phyloP scores from a whole-genome alignment of 108 stramenopile genomes.

The Skeletonema costatum region DNA sequence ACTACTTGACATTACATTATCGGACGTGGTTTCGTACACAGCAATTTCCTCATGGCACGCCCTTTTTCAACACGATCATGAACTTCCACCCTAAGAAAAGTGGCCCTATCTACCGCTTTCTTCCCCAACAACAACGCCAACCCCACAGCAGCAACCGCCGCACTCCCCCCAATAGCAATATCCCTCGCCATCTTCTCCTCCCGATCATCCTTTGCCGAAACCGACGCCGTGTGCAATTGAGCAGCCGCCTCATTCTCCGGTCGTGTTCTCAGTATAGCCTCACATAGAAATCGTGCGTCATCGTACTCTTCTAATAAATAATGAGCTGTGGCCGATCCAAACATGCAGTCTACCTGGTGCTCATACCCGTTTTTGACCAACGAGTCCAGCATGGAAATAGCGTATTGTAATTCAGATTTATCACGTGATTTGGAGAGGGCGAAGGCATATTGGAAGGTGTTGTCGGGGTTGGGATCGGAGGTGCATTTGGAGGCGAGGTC shows the following conservation, averaged over 20 bases:
- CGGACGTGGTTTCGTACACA: too few relatives aligned
- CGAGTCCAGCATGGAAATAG: conserved; percentile 78
- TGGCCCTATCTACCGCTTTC: conserved; percentile 6
- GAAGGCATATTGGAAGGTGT: conserved; percentile 89
- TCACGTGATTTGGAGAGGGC: conserved; percentile 70
- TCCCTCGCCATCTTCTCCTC: conserved; percentile 66
- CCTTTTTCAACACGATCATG: too few relatives aligned
- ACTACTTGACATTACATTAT: too few relatives aligned
- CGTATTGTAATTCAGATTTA: conserved; percentile 66
- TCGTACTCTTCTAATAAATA: conserved; percentile 79
- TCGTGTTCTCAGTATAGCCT: conserved; percentile 72
- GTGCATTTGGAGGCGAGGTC: conserved; percentile 75
- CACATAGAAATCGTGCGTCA: conserved; percentile 63
- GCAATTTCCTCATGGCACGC: too few relatives aligned
- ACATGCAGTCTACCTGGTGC: conserved; percentile 88
- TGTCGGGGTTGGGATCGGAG: conserved; percentile 59
- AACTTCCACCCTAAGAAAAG: too few relatives aligned
- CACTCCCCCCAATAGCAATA: conserved; percentile 72
- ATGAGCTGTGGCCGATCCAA: conserved; percentile 74
- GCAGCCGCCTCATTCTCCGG: conserved; percentile 71
- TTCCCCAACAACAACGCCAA: conserved; percentile 41
- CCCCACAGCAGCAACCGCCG: conserved; percentile 75
- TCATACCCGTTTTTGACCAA: conserved; percentile 77
- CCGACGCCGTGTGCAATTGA: conserved; percentile 78
- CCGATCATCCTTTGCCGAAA: conserved; percentile 68